phyloP scores from a whole-genome alignment of 805 yeast species.

The Nakazawaea sp. region DNA sequence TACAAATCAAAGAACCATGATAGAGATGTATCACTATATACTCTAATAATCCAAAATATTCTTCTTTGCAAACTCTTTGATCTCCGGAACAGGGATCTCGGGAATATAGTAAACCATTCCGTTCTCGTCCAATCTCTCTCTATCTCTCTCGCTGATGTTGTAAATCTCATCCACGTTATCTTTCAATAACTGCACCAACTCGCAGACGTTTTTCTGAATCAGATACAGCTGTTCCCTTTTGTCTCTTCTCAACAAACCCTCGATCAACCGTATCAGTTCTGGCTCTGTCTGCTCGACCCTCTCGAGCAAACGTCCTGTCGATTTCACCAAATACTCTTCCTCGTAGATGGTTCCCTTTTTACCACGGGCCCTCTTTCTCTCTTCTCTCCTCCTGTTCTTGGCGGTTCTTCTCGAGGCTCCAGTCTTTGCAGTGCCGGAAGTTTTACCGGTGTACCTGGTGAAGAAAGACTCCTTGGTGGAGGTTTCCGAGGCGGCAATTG shows the following conservation, averaged over 20 bases:
- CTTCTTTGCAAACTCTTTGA: constrained; percentile 55
- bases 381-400: constrained; percentile 91
- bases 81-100: constrained; percentile 65
- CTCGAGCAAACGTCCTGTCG: constrained; percentile 83
- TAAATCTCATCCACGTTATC: constrained; percentile 73
- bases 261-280: constrained; percentile 70
- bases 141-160: constrained; percentile 72
- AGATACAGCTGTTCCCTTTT: constrained; percentile 78
- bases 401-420: constrained; percentile 92
- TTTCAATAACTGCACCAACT: constrained; percentile 45
- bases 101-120: constrained; percentile 77
- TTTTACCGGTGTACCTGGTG: constrained; percentile 95
- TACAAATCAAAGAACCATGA: no score
- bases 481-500: constrained; percentile 90
- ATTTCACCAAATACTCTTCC: constrained; percentile 86
- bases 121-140: constrained; percentile 84
- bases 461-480: constrained; percentile 90
- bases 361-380: constrained; percentile 92
- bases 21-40: no score
- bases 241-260: constrained; percentile 65
- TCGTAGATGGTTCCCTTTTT: constrained; percentile 97
- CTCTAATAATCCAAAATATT: constrained; percentile 52
- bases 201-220: constrained; percentile 62
- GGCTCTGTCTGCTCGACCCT: constrained; percentile 66
- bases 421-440: constrained; percentile 91